Evolutionary conservation across 1,284 basidiomycete genomes (phyloP).

Genomic region (Ganoderma sinense): DNA sequence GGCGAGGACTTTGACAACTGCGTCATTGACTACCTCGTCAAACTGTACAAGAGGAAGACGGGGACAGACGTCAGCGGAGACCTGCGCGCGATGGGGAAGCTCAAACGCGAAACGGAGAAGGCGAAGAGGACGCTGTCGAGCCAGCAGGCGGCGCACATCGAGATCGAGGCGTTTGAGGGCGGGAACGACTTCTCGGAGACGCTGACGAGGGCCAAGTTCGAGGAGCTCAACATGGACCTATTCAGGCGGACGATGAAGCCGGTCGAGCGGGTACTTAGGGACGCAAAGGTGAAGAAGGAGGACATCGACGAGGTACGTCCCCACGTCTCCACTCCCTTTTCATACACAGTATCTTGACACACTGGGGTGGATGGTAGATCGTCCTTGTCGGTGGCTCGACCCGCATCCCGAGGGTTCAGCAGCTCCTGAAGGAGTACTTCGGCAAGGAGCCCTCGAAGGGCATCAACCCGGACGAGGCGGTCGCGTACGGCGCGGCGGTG

Average conservation of each 20-base stretch:
- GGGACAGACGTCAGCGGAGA: conserved; percentile 89
- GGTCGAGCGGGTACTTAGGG: conserved; percentile 98
- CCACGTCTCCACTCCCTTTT: background rate
- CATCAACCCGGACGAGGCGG: conserved; percentile 85
- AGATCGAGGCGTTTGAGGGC: conserved; percentile 88
- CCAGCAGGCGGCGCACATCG: conserved; percentile 76
- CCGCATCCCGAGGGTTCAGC: conserved; percentile 98
- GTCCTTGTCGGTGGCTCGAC: conserved; percentile 97
- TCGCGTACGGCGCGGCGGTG: conserved; percentile 81
- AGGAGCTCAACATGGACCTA: conserved; percentile 98
- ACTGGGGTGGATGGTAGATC: conserved; percentile 44
- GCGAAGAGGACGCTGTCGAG: conserved; percentile 94
- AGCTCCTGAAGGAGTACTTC: conserved; percentile 95
- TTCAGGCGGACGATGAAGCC: conserved; percentile 99
- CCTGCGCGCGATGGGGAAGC: conserved; percentile 93
- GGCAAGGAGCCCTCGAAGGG: conserved; percentile 92
- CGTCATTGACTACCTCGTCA: conserved; percentile 91
- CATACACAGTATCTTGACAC: background rate
- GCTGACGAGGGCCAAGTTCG: conserved; percentile 97
- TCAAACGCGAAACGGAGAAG: conserved; percentile 98
- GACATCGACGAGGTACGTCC: conserved; percentile 77
- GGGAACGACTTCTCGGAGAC: conserved; percentile 98
- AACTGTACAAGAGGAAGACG: conserved; percentile 94
- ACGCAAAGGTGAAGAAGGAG: conserved; percentile 97
- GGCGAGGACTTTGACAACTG: conserved; percentile 99